Evolutionary conservation across 345 rosid species (phyloP).

Genomic region (Bruguiera parviflora): DNA sequence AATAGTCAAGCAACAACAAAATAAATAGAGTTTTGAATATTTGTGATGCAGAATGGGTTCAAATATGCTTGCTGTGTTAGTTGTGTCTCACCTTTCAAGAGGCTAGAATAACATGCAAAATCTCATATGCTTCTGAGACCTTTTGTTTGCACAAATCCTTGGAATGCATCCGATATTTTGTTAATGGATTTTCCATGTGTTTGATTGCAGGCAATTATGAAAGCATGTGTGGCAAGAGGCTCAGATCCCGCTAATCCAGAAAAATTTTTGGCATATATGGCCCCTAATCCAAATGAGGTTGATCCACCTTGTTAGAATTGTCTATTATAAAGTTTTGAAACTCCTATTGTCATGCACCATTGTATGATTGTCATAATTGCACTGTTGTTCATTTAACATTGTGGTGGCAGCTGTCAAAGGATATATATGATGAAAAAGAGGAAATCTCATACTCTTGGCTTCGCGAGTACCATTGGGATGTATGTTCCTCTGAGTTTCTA

Average conservation of each 20-base stretch:
- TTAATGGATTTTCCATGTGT: background rate
- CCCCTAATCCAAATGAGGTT: conserved; percentile 83
- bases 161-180: background rate
- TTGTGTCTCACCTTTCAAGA: background rate
- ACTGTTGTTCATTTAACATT: conserved; percentile 3
- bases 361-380: background rate
- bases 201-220: conserved; percentile 75
- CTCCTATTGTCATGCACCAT: background rate
- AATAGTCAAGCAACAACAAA: too few species aligned
- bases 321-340: background rate
- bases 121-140: background rate
- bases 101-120: background rate
- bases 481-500: conserved; percentile 38
- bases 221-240: conserved; percentile 72
- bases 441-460: conserved; percentile 84
- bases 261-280: conserved; percentile 89
- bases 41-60: background rate
- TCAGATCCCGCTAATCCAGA: conserved; percentile 69
- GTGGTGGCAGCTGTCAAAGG: conserved; percentile 66
- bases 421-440: conserved; percentile 68
- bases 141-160: background rate
- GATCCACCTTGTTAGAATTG: conserved; percentile 14
- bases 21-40: too few species aligned
- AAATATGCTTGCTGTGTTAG: background rate
- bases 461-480: conserved; percentile 94